phyloP scores from a whole-genome alignment of 495 filamentous ascomycete genomes.

The Aspergillus affinis region DNA sequence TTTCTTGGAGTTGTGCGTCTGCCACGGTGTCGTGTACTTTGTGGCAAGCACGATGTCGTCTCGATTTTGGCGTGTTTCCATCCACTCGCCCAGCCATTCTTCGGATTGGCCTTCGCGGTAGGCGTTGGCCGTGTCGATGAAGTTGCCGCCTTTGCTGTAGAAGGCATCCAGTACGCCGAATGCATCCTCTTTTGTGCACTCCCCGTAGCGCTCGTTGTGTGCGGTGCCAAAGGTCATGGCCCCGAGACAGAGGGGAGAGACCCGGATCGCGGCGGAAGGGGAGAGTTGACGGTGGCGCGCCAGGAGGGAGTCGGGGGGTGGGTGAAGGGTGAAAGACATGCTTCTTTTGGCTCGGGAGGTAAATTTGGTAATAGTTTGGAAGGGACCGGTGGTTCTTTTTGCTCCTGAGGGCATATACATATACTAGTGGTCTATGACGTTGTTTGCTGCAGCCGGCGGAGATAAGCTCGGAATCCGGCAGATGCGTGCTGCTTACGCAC shows the following conservation, averaged over 20 bases:
- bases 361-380: no score
- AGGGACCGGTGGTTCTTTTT: no score
- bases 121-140: constrained; percentile 71
- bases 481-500: no score
- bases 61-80: constrained; percentile 50
- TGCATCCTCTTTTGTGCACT: constrained; percentile 58
- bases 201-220: constrained; percentile 53
- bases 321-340: no score
- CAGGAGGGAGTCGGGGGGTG: no score
- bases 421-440: no score
- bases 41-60: constrained; percentile 70
- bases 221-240: constrained; percentile 62
- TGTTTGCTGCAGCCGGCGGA: no score
- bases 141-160: constrained; percentile 68
- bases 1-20: constrained; percentile 24
- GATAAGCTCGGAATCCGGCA: no score
- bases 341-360: no score
- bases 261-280: constrained; percentile 55
- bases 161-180: constrained; percentile 67
- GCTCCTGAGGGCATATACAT: no score
- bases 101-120: constrained; percentile 73
- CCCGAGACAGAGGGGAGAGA: constrained; percentile 62
- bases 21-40: constrained; percentile 58
- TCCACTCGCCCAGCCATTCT: constrained; percentile 75
- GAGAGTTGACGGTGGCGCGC: constrained; percentile 33